phyloP scores from a whole-genome alignment of 495 filamentous ascomycete species.

The Penicillium desertorum region DNA sequence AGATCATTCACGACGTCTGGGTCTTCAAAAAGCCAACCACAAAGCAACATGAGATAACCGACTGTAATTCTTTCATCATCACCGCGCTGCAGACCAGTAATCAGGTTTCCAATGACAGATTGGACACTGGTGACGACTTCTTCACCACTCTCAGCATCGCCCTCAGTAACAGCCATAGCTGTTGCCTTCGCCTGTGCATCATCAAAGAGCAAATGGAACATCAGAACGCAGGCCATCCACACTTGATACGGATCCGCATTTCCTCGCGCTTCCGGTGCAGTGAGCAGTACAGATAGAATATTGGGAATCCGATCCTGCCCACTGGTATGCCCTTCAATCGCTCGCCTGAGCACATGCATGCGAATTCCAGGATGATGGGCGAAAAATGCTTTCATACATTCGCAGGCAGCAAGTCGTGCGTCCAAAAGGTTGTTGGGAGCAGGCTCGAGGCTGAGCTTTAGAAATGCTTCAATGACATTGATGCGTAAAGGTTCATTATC shows the following conservation, averaged over 20 bases:
- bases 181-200: slow-evolving; percentile 74
- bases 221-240: slow-evolving; percentile 88
- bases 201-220: slow-evolving; percentile 86
- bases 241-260: slow-evolving; percentile 80
- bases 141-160: slow-evolving; percentile 85
- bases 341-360: slow-evolving; percentile 79
- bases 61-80: slow-evolving; percentile 81
- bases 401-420: slow-evolving; percentile 77
- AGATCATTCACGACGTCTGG: slow-evolving; percentile 90
- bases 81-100: slow-evolving; percentile 67
- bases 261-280: slow-evolving; percentile 54
- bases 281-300: slow-evolving; percentile 77
- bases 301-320: slow-evolving; percentile 87
- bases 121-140: slow-evolving; percentile 96
- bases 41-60: slow-evolving; percentile 90
- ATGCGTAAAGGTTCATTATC: slow-evolving; percentile 54
- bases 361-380: slow-evolving; percentile 74
- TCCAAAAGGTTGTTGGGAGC: slow-evolving; percentile 67
- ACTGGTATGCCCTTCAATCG: slow-evolving; percentile 81
- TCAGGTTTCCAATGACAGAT: slow-evolving; percentile 75
- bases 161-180: slow-evolving; percentile 81
- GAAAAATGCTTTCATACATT: slow-evolving; percentile 92
- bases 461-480: slow-evolving; percentile 91
- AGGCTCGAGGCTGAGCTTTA: slow-evolving; percentile 78
- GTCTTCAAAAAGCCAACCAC: slow-evolving; percentile 91